A percentile compares a stretch with the other conserved stretches of the same genome.
Conservation (phyloP, 176 grass and related monocot species). For the Saccharum officinarum region DNA sequence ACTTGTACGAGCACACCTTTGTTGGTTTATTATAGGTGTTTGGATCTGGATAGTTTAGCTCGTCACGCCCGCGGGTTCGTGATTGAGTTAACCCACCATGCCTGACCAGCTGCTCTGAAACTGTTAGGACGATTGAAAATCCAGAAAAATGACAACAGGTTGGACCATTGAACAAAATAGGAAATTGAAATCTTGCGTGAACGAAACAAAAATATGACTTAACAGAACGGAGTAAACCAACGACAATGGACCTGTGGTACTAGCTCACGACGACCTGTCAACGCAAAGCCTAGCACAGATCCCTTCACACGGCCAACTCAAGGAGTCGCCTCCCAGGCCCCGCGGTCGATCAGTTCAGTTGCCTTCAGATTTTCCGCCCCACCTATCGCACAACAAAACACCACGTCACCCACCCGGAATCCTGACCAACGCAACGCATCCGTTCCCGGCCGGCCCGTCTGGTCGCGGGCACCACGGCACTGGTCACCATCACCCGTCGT, state of each 20-base stretch:
- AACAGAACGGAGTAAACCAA: background rate
- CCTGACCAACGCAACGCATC: conserved; percentile 2
- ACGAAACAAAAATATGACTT: background rate
- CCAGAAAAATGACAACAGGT: background rate
- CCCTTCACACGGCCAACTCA: no score
- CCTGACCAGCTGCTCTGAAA: background rate
- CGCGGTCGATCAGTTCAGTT: background rate
- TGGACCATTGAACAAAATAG: background rate
- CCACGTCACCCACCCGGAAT: background rate
- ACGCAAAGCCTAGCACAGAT: background rate
- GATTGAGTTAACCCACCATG: background rate
- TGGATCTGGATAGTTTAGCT: background rate
- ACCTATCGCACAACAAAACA: background rate
- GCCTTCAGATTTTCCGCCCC: background rate
- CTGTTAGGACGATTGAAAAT: background rate
- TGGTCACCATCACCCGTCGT: background rate
- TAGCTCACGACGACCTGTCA: background rate
- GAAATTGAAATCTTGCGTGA: background rate
- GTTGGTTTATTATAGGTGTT: background rate
- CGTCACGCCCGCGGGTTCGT: background rate
- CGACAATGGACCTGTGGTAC: background rate
- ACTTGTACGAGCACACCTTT: background rate
- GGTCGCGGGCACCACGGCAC: background rate
- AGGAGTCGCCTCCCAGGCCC: no score
- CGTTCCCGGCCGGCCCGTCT: background rate